phyloP scores from a whole-genome alignment of 2,329 filamentous ascomycete species.

The Trichoderma guizhouense region DNA sequence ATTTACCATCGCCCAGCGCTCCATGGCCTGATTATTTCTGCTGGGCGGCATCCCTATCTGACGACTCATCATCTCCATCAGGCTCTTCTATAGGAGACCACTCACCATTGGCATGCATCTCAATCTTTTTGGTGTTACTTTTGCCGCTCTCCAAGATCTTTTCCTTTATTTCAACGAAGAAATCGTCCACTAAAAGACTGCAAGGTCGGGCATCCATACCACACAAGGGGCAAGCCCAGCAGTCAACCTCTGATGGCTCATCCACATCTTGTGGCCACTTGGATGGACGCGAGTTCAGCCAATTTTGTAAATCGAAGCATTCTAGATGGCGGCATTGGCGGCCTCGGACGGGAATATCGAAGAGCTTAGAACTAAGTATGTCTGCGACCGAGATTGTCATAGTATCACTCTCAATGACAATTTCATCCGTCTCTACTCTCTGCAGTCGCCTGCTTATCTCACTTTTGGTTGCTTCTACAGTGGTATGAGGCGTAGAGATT shows the following conservation, averaged over 20 bases:
- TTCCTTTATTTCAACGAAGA: conserved; percentile 60
- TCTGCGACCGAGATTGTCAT: conserved; percentile 61
- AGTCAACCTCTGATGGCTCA: conserved; percentile 60
- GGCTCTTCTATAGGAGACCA: conserved; percentile 34
- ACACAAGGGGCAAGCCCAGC: conserved; percentile 88
- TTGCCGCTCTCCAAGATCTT: conserved; percentile 40
- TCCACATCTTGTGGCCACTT: conserved; percentile 32
- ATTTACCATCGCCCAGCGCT: not conserved
- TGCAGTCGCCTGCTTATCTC: conserved; percentile 53
- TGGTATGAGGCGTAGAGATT: conserved; percentile 34
- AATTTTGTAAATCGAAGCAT: conserved; percentile 86
- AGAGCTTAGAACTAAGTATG: conserved; percentile 63
- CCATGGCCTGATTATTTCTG: not conserved
- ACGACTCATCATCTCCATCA: conserved; percentile 26
- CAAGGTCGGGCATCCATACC: conserved; percentile 70
- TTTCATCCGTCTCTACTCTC: conserved; percentile 49
- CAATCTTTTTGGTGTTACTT: conserved; percentile 30
- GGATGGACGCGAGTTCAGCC: conserved; percentile 63
- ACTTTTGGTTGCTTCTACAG: conserved; percentile 48
- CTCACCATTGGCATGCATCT: conserved; percentile 29
- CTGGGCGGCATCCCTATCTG: not conserved
- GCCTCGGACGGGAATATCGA: conserved; percentile 69
- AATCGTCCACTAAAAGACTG: conserved; percentile 69
- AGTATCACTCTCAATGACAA: conserved; percentile 55
- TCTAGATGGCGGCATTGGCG: conserved; percentile 70